phyloP scores from a whole-genome alignment of 495 filamentous ascomycete genomes.

The Podospora appendiculata region DNA sequence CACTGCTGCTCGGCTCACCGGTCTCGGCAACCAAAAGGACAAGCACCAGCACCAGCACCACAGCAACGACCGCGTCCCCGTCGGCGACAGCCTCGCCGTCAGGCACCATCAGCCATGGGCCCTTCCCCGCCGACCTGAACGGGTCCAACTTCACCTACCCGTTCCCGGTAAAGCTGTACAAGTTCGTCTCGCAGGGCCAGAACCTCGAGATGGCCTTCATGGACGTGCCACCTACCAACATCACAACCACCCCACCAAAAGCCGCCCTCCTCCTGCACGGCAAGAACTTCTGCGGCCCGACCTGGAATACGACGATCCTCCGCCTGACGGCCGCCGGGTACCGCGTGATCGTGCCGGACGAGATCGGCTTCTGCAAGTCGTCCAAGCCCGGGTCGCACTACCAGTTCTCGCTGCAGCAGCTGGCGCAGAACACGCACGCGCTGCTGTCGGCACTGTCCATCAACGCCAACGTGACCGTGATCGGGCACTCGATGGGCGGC shows the following conservation, averaged over 20 bases:
- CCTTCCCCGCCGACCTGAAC: slow-evolving; percentile 24
- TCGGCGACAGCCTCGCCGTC: not conserved
- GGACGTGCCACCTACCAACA: slow-evolving; percentile 26
- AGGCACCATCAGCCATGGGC: slow-evolving; percentile 16
- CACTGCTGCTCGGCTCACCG: too few species aligned
- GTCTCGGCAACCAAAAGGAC: too few species aligned
- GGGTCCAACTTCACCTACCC: slow-evolving; percentile 39
- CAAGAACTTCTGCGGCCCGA: slow-evolving; percentile 39
- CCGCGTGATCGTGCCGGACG: slow-evolving; percentile 37
- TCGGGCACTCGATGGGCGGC: slow-evolving; percentile 41
- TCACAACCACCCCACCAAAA: slow-evolving; percentile 1
- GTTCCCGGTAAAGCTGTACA: slow-evolving; percentile 30
- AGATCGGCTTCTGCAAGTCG: slow-evolving; percentile 43
- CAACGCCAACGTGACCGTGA: slow-evolving; percentile 20
- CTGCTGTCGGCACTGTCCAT: slow-evolving; percentile 23
- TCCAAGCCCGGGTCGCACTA: slow-evolving; percentile 30
- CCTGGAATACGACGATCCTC: slow-evolving; percentile 30
- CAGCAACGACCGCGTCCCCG: not conserved
- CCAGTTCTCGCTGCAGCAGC: slow-evolving; percentile 35
- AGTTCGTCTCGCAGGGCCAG: slow-evolving; percentile 28
- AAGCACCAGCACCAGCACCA: too few species aligned
- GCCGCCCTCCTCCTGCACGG: slow-evolving; percentile 36
- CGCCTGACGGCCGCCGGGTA: slow-evolving; percentile 27
- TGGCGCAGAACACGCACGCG: slow-evolving; percentile 31
- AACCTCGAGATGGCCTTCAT: slow-evolving; percentile 39